phyloP scores from a whole-genome alignment of 129 eudicot genomes.

The Arctium minus region DNA sequence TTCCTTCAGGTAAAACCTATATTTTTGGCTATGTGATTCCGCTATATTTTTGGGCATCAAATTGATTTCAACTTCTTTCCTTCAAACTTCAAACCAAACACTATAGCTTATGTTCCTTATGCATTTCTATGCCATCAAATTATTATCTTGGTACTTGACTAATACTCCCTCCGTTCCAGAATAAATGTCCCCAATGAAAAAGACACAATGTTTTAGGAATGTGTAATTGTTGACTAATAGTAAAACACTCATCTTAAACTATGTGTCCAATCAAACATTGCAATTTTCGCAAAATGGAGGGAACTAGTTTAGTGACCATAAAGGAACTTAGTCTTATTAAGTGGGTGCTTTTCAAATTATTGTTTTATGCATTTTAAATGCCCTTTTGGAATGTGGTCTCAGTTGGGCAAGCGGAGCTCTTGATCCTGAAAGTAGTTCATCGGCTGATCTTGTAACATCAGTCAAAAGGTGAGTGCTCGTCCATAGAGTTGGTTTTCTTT shows the following conservation, averaged over 20 bases:
- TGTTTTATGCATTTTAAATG: background rate
- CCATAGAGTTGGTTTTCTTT: background rate
- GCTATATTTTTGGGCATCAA: background rate
- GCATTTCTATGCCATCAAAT: background rate
- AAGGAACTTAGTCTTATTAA: background rate
- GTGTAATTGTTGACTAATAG: background rate
- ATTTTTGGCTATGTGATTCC: background rate
- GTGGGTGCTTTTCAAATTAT: background rate
- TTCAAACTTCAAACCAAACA: background rate
- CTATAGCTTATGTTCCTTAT: background rate
- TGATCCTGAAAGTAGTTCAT: slow-evolving; percentile 60
- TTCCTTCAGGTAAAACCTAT: background rate
- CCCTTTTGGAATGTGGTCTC: slow-evolving; percentile 21
- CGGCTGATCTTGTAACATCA: slow-evolving; percentile 59
- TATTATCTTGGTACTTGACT: background rate
- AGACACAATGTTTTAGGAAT: background rate
- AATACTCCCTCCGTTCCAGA: background rate
- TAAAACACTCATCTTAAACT: background rate
- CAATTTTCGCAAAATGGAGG: background rate
- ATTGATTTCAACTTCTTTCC: background rate
- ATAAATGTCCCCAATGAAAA: background rate
- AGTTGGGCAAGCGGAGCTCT: slow-evolving; percentile 99
- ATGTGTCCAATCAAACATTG: background rate
- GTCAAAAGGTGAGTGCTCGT: slow-evolving; percentile 58
- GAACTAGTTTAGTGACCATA: background rate